Base-by-base conservation (phyloP, 2,329 filamentous ascomycete genomes). In the Monosporascus sp. region DNA sequence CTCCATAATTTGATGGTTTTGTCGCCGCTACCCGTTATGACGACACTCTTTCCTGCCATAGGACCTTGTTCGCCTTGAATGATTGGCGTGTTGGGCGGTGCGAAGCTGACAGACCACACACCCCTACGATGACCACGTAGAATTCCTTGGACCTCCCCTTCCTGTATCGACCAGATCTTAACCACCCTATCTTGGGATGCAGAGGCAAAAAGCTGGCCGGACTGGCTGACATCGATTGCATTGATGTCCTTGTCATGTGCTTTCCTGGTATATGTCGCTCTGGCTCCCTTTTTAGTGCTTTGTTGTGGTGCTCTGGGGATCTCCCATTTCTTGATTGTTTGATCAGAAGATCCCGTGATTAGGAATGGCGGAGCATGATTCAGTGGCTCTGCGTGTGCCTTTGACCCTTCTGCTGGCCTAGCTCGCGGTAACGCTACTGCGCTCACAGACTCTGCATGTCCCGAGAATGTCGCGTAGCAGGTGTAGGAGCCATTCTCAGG, bases 241-340 rank as follows among this genome's bases (percentile, higher is more conserved):
- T 99, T 99, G 72, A 99, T 99, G 61, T 99, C 94, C 69, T 99
- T 99, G 67, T 99, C 94, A 71, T 99, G 94, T 1, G 94, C 94
- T 71, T 97, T 96, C 53, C 94, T 84, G 1, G 94, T 97, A 70
- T 89, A 99, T 5, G 86, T 73, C 41, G 90, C 90, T 61, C 85
- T 77, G 9, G 84, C 74, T 9, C 80, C 78, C 53, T 80, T 79
- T 55, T 80, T 81, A 47, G 74, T 70, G 19, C 64, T 61, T 53
- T 73, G 69, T 50, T 77, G 74, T 37, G 74, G 68, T 50, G 80
- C 68, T 40, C 81, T 81, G 1, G 85, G 82, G 22, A 93, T 85
- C 56, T 96, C 89, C 91, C 94, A 97, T 61, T 88, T 86, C 75
- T 99, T 99, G 62, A 99, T 81, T 0, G 94, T 99, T 66, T 91